Base-by-base conservation (phyloP, 1,139 yeast genomes). In the Trichomonascaceae sp. region DNA sequence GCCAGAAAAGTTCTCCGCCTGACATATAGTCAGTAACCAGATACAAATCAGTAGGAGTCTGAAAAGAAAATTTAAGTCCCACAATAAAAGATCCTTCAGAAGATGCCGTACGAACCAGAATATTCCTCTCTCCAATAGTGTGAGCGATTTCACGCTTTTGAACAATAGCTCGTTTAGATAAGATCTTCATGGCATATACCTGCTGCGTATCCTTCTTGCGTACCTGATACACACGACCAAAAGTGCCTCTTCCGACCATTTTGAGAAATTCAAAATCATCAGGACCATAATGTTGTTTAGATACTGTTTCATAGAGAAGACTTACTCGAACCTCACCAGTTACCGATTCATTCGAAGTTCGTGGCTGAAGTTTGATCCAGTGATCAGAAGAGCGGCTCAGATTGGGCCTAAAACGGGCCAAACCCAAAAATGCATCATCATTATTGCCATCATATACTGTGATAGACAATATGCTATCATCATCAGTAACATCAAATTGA, bases 1-100 rank as follows among this genome's bases (percentile, higher is more conserved):
- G 98, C 96, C 96, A 91, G 69, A 93, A 93, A 61, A 93, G 77
- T 72, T 93, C 99, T 57, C 99, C 99, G 45, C 99, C 99, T 49
- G 95, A 85, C 98, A 93, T 91, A 73, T 87, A 93, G 72, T 93
- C 99, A 1, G 98, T 93, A 32, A 93, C 97, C 56, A 93, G 77
- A 68, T 90, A 93, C 60, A 93, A 77, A 70, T 93, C 98, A 0
- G 87, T 75, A 45, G 95, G 95, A 1, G 98, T 93, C 74, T 93
- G 99, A 71, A 93, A 93, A 1, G 96, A 87, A 69, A 91, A 91
- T 72, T 93, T 93, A 64, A 93, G 79, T 0, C 96, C 96, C 43
- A 93, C 97, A 69, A 93, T 89, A 67, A 93, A 93, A 18, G 96
- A 88, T 43, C 91, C 87, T 30, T 87, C 87, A 17, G 91, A 84